Evolutionary conservation across 2,329 filamentous ascomycete species (phyloP), one percentile per base, ranked within the genome.

Genomic region (Monosporascus sp.): DNA sequence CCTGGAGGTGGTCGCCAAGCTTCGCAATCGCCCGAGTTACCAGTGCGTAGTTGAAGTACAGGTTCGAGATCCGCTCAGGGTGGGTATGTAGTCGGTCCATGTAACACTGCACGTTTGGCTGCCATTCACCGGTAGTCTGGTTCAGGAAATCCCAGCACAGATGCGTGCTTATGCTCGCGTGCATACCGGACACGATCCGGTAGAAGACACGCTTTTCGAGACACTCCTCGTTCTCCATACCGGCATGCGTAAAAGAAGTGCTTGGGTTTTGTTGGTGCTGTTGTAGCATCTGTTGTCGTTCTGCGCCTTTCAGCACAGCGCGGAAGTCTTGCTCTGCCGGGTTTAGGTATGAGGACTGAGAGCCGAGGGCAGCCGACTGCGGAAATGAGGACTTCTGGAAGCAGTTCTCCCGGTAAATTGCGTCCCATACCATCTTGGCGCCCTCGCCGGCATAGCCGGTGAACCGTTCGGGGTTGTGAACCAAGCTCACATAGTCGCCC

Each of bases 1-100:
- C n/a, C 58, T 86, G 77, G 9, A 97, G 79, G 61, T 92, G 86
- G 24, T 89, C 88, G 14, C 88, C 89, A 8, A 97, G 81, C 73
- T 99, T 99, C 50, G 90, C 88, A 41, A 97, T 82, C 14, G 94
- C 94, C 48, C 94, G 88, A 25, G 93, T 88, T 41, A 99, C 80
- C n/a, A 99, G 81, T 1, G 94, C 94, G 67, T 96, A 99, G 81
- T 99, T 97, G 77, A 99, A 99, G 76, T 99, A 99, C 48, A 99
- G 80, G 71, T 99, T 99, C 61, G 92, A 94, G 65, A 99, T 89
- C 55, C 93, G 88, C 61, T 99, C 94, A 0, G 93, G 90, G 68
- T 89, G 84, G 22, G 80, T 77, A 70, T 96, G 89, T 17, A 99
- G 81, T n/a, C 94, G 85, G 36, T 85, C 76, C 66, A 89, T 84